phyloP scores from a whole-genome alignment of 345 rosid species.

The Salix caprea region DNA sequence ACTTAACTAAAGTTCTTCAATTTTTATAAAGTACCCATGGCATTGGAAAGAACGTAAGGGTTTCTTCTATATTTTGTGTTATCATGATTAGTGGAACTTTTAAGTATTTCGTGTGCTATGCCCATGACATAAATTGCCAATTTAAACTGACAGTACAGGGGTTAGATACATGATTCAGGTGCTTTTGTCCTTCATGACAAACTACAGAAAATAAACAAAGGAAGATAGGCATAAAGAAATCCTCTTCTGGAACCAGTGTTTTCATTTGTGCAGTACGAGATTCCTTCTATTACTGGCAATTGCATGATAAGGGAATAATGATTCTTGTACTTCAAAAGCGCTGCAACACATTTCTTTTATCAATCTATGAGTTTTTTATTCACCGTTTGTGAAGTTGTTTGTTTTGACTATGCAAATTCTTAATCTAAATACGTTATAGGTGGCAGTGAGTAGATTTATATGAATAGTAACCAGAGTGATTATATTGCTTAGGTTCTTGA shows the following conservation, averaged over 20 bases:
- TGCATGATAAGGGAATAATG: neutral
- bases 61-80: neutral
- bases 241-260: neutral
- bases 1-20: too few species aligned
- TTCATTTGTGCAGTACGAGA: neutral
- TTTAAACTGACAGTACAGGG: too few species aligned
- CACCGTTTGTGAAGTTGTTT: too few species aligned
- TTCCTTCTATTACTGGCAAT: neutral
- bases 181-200: neutral
- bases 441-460: neutral
- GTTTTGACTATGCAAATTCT: too few species aligned
- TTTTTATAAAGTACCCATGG: too few species aligned
- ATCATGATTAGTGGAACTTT: neutral
- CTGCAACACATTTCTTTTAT: too few species aligned
- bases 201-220: neutral
- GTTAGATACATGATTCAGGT: too few species aligned
- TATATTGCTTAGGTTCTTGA: slow-evolving; percentile 36
- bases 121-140: neutral
- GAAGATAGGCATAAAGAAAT: neutral
- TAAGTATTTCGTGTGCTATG: neutral
- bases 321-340: too few species aligned
- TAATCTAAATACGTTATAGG: too few species aligned
- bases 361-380: too few species aligned
- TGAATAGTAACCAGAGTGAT: neutral
- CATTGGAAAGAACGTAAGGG: neutral